Conservation (phyloP, 257 asterid genomes). For the Rhazya stricta region DNA sequence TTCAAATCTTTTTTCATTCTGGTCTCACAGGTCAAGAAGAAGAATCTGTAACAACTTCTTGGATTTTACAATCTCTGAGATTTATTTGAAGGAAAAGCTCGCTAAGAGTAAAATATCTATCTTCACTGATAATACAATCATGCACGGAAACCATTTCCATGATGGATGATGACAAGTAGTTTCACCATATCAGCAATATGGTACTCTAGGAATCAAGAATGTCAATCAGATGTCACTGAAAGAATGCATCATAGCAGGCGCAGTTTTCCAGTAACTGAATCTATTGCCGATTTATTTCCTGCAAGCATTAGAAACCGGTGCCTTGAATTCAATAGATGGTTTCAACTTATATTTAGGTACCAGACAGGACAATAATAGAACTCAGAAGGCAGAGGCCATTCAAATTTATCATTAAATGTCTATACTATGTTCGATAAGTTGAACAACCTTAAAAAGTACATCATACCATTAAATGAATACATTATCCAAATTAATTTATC, state of each 20-base stretch:
- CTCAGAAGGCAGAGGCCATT: neutral
- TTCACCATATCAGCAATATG: neutral
- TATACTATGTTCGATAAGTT: neutral
- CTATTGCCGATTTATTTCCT: constrained; percentile 74
- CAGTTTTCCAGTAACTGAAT: constrained; percentile 83
- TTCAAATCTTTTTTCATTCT: neutral
- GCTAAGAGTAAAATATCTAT: neutral
- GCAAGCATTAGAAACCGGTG: constrained; percentile 14
- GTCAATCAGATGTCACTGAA: neutral
- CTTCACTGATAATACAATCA: neutral
- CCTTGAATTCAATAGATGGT: neutral
- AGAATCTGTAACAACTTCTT: neutral
- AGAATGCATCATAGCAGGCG: constrained; percentile 55
- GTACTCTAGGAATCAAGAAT: neutral
- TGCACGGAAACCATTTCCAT: neutral
- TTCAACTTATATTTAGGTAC: neutral
- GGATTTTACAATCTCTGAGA: neutral
- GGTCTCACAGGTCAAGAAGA: neutral
- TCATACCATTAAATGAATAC: neutral
- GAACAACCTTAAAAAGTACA: neutral
- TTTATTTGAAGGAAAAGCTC: neutral
- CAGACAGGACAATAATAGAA: neutral
- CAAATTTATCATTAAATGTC: neutral
- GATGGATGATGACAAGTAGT: neutral
- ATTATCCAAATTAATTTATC: neutral